Evolutionary conservation across 805 yeast genomes (phyloP).

Genomic region (Hanseniaspora jakobsenii): DNA sequence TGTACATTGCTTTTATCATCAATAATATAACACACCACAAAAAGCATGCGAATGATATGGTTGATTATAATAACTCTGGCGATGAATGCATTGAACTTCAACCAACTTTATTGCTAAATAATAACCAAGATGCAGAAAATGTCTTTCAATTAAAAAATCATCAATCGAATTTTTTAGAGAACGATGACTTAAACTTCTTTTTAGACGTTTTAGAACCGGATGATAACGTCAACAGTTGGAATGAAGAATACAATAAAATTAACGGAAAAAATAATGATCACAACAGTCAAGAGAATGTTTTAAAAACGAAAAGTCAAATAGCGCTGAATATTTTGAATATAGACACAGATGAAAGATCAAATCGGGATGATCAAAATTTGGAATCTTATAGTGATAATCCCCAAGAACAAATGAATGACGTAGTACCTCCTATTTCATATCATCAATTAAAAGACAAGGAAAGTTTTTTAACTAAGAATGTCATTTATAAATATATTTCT

Average conservation of each 20-base stretch:
- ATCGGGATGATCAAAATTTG: no score
- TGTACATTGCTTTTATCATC: conserved; percentile 22
- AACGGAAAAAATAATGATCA: neutral
- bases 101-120: neutral
- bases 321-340: neutral
- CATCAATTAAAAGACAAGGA: neutral
- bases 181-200: conserved; percentile 8
- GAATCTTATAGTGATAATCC: conserved; percentile 12
- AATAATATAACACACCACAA: conserved; percentile 11
- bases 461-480: no score
- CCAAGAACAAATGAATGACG: no score
- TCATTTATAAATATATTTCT: no score
- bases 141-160: conserved; percentile 5
- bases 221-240: no score
- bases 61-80: neutral
- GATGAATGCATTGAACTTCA: conserved; percentile 6
- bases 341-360: no score
- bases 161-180: conserved; percentile 2
- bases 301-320: neutral
- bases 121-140: conserved; percentile 10
- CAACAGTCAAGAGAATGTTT: neutral
- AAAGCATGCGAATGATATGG: conserved; percentile 2
- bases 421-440: conserved; percentile 2
- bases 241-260: neutral
- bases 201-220: conserved; percentile 8